Base-by-base conservation (phyloP, 2,329 filamentous ascomycete genomes). In the Aspergillus clavatus region DNA sequence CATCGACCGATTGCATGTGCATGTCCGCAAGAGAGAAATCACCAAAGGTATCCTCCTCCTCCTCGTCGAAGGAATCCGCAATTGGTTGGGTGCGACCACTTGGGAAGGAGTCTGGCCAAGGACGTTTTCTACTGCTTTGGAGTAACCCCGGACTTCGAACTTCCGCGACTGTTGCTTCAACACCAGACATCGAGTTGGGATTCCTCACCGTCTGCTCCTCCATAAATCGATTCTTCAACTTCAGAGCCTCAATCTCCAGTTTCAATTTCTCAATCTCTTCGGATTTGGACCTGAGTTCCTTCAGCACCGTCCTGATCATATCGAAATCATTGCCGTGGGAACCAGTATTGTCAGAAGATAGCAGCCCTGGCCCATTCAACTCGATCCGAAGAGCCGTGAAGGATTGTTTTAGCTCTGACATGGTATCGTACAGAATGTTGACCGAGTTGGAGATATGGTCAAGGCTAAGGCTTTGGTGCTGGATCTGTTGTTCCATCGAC, bases 211-310 rank as follows among this genome's bases (percentile, higher is more conserved):
- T 50, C 27, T 56, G 59, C 38, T 62, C 64, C 29, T 68, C 65
- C 51, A 62, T 52, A 40, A 59, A 62, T 12, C 60, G 60, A 23
- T 62, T 66, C 46, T 60, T 67, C 29, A 67, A 26, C 29, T 67
- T 68, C 45, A 69, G 41, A 0, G 65, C 60, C 45, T 69, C 65
- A 14, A 63, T 67, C 51, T 69, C 64, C 44, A 68, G 41, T 43
- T 61, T 68, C 37, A 69, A 38, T 38, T 58, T 65, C 43, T 70
- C 67, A 16, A 68, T 67, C 33, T 68, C 66, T 10, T 68, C 66
- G 1, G 66, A 60, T 44, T 69, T 69, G 8, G 49, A 56, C 45
- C 62, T 65, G n/a, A 69, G 55, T 44, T 69, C 66, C 45, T 60
- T 68, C 33, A 69, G 42, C 1, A 69, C 63, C 1, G 64, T 68